A percentile compares a stretch with the other conserved stretches of the same genome.
These are phyloP conservation scores for Tetrastigma voinierianum DNA, from an alignment of 164 flowering plant species.

Conservation along the genomic window DNA sequence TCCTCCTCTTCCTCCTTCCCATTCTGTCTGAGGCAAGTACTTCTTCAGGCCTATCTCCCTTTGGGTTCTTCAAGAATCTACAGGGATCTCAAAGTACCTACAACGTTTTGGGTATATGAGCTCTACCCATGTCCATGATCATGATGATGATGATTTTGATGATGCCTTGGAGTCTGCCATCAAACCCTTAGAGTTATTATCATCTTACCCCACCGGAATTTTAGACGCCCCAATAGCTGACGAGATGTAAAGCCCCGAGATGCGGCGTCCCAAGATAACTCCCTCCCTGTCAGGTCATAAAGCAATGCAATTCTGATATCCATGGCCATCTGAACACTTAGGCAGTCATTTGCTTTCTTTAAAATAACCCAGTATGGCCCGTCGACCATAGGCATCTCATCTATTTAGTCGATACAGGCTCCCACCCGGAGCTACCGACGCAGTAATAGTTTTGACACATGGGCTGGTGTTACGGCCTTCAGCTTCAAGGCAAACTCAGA, in stretches of 20 bases:
- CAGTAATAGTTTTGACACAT: constrained; percentile 17
- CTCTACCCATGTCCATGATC: neutral
- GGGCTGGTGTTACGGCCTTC: constrained; percentile 18
- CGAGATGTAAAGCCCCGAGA: constrained; percentile 18
- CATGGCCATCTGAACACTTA: constrained; percentile 10
- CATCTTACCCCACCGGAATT: constrained; percentile 24
- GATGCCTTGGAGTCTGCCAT: constrained; percentile 25
- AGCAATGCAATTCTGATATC: neutral
- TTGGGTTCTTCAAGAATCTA: no score
- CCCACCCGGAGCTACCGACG: neutral
- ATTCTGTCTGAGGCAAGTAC: no score
- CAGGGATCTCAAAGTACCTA: constrained; percentile 11
- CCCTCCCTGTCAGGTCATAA: no score
- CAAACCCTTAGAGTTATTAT: constrained; percentile 23
- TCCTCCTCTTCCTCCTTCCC: no score
- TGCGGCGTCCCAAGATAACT: constrained; percentile 31
- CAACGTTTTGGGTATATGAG: constrained; percentile 26
- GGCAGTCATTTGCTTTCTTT: constrained; percentile 22
- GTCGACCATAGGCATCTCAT: constrained; percentile 13
- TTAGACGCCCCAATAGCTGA: constrained; percentile 23
- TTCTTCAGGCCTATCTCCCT: no score
- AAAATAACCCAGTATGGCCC: constrained; percentile 27
- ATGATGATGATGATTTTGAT: constrained; percentile 23
- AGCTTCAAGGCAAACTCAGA: constrained; percentile 9
- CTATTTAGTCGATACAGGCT: constrained; percentile 14